A percentile compares a stretch with the other conserved stretches of the same genome.
Conservation (phyloP, 257 asterid genomes). For the Galeopsis tetrahit region DNA sequence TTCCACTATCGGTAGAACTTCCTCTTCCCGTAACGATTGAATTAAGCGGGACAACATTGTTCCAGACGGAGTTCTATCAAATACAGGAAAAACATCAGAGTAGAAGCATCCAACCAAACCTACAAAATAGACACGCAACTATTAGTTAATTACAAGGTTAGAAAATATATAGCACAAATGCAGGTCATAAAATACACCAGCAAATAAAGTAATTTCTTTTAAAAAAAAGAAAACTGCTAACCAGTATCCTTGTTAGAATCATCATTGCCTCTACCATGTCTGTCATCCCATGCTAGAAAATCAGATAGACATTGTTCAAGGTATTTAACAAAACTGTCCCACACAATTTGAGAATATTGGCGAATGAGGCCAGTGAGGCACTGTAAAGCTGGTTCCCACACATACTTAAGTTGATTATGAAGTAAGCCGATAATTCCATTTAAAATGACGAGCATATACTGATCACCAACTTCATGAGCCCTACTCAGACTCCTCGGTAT, state of each 20-base stretch:
- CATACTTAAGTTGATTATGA: slow-evolving; percentile 67
- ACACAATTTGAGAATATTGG: slow-evolving; percentile 56
- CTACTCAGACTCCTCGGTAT: slow-evolving; percentile 70
- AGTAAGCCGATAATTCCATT: slow-evolving; percentile 80
- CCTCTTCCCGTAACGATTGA: slow-evolving; percentile 72
- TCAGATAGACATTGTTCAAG: slow-evolving; percentile 61
- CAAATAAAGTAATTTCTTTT: slow-evolving; percentile 3
- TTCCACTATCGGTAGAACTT: slow-evolving; percentile 69
- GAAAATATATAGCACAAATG: slow-evolving; percentile 27
- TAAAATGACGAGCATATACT: slow-evolving; percentile 59
- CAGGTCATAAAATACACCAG: slow-evolving; percentile 15
- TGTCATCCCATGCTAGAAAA: slow-evolving; percentile 54
- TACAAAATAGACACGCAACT: slow-evolving; percentile 40
- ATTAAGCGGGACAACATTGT: slow-evolving; percentile 68
- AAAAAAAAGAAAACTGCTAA: slow-evolving; percentile 35
- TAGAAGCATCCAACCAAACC: slow-evolving; percentile 71
- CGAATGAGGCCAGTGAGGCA: slow-evolving; percentile 67
- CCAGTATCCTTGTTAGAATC: slow-evolving; percentile 52
- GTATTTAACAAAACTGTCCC: slow-evolving; percentile 67
- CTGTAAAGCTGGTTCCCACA: slow-evolving; percentile 79
- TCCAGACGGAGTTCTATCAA: slow-evolving; percentile 58
- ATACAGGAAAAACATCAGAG: slow-evolving; percentile 43
- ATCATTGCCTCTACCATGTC: slow-evolving; percentile 38
- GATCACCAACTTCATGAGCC: slow-evolving; percentile 53
- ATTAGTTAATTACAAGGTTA: slow-evolving; percentile 18